Base-by-base conservation (phyloP, 306 rosid species). In the Morella rubra region DNA sequence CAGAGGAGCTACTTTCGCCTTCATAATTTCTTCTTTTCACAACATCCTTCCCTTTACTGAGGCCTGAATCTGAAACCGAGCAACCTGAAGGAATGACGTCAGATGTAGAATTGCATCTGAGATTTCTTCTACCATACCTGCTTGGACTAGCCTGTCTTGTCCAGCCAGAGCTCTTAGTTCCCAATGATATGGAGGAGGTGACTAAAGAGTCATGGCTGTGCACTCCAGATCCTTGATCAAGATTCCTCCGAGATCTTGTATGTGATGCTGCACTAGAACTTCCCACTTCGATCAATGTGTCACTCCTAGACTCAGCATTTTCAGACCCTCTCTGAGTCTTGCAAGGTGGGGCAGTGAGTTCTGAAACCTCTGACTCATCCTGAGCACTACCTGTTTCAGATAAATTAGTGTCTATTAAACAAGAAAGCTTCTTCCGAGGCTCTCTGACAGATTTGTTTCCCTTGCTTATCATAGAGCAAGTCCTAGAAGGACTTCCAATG, bases 1-100 rank as follows among this genome's bases (percentile, higher is more conserved):
- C 68, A 80, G 78, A 41, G 44, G 96, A 92, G 77, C 97, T 96
- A 74, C 90, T 85, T 85, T 96, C 99, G 77, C 97, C 98, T 82
- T 91, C 96, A 72, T 85, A 86, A 62, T 78, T 79, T 83, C 90
- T 87, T 80, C 79, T 91, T 85, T 87, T 91, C 8, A 86, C 73
- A 20, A 78, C 67, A 62, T 96, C 91, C 69, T 84, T 90, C 84
- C 83, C 89, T 85, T 73, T 86, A 82, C 59, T 82, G 32, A 73
- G 60, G 66, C 77, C 86, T 73, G 84, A 81, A 76, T 93, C 93
- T 53, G 89, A 83, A 55, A 89, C 79, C 7, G 93, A 78, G 86
- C 88, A 74, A 53, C 90, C 90, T 45, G 87, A 84, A 22, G 91
- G 92, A 72, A 85, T 52, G 73, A 84, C 86, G 77, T 92, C 99